Evolutionary conservation across 73 alveolate genomes (phyloP).

Genomic region (Diophrys sp.): DNA sequence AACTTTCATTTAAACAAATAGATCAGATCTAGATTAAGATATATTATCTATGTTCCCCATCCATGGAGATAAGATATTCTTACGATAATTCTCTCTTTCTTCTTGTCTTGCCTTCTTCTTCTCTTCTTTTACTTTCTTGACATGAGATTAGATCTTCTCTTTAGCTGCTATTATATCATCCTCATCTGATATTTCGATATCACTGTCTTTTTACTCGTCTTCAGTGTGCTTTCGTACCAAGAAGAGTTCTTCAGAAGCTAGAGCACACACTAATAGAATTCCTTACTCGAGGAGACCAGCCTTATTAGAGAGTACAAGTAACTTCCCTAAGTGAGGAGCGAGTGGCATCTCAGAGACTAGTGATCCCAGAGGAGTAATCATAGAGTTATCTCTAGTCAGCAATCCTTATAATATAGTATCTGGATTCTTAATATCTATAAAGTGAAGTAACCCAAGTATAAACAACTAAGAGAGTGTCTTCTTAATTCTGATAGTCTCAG

Average conservation of each 20-base stretch:
- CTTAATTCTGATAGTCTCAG: conserved; percentile 65
- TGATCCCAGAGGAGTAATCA: conserved; percentile 87
- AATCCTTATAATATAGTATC: conserved; percentile 9
- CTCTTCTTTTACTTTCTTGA: conserved; percentile 54
- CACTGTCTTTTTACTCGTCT: conserved; percentile 5
- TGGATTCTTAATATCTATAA: conserved; percentile 47
- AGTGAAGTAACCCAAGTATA: conserved; percentile 80
- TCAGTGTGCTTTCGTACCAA: conserved; percentile 6
- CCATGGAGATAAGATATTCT: neutral
- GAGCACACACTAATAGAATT: conserved; percentile 67
- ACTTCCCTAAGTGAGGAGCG: conserved; percentile 87
- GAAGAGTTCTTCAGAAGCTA: conserved; percentile 56
- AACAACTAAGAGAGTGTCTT: conserved; percentile 75
- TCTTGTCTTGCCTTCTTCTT: conserved; percentile 48
- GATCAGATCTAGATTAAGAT: neutral
- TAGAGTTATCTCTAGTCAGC: conserved; percentile 72
- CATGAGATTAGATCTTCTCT: conserved; percentile 68
- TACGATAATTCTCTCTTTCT: neutral
- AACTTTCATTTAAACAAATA: neutral
- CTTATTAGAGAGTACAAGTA: conserved; percentile 79
- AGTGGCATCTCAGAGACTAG: conserved; percentile 88
- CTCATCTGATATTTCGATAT: conserved; percentile 23
- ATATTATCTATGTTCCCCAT: neutral
- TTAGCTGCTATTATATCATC: conserved; percentile 72
- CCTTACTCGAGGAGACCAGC: conserved; percentile 62